phyloP scores from a whole-genome alignment of 2,329 filamentous ascomycete genomes.

The Camillea tinctor region DNA sequence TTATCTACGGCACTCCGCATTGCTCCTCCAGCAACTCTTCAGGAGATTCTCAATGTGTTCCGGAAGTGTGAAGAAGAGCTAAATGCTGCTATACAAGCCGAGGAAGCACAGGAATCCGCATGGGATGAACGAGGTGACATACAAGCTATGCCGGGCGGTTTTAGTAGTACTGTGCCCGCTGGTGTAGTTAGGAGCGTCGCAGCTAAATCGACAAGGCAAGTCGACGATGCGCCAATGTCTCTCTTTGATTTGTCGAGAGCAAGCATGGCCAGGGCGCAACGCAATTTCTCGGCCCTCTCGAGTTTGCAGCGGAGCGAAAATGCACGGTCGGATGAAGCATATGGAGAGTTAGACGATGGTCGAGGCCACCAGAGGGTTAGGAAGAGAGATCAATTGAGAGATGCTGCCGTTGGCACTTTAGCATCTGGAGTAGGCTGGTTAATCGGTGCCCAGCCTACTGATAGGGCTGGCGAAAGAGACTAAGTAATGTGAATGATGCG shows the following conservation, averaged over 20 bases:
- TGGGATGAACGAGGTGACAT: constrained; percentile 67
- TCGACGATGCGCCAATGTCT: constrained; percentile 59
- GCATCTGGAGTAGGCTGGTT: constrained; percentile 68
- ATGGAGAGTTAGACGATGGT: constrained; percentile 25
- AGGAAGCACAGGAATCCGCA: constrained; percentile 65
- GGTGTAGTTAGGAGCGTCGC: constrained; percentile 29
- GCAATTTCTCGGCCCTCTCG: constrained; percentile 56
- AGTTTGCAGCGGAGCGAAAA: constrained; percentile 46
- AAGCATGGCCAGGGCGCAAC: constrained; percentile 57
- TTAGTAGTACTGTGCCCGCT: constrained; percentile 37
- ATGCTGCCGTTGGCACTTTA: constrained; percentile 65
- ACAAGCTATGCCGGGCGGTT: constrained; percentile 56
- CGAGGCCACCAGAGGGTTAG: constrained; percentile 44
- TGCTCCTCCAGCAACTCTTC: constrained; percentile 66
- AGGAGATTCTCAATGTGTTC: constrained; percentile 74
- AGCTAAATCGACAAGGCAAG: constrained; percentile 33
- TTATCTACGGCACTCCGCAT: constrained; percentile 73
- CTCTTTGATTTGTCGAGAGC: constrained; percentile 64
- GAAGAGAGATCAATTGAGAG: constrained; percentile 70
- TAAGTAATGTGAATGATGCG: constrained; percentile 5
- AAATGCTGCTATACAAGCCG: constrained; percentile 62
- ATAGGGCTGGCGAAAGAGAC: constrained; percentile 29
- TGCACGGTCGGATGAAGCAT: constrained; percentile 34
- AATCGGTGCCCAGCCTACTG: constrained; percentile 53
- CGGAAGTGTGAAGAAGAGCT: constrained; percentile 77